Base-by-base conservation (phyloP, 2,329 filamentous ascomycete species). In the Byssoonygena ceratinophila region DNA sequence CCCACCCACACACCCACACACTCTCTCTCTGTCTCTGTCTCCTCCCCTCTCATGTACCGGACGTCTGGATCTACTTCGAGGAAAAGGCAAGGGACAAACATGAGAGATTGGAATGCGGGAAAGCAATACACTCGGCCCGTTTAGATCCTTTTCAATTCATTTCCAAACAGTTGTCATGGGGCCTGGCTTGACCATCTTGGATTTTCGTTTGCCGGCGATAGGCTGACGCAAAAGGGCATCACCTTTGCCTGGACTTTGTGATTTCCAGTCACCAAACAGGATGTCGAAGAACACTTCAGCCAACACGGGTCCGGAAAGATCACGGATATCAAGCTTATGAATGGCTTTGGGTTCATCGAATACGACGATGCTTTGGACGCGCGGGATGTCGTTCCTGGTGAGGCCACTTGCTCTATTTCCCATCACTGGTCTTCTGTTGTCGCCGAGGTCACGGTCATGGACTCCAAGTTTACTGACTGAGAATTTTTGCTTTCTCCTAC, bases 301-400 rank as follows among this genome's bases (percentile, higher is more conserved):
- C 88, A 83, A 66, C 89, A 96, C 82, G 92, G 91, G 68, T 91
- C 89, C 63, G 92, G 92, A 71, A 89, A 95, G 71, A 97, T 98
- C 69, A 92, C 86, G 61, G 92, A 98, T 76, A 91, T 98, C 76
- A 98, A 98, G 78, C 82, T 98, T 59, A 98, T 98, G 92, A 97
- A 95, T 69, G 92, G 92, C 66, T 98, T 98, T 68, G 92, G 92
- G 69, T 98, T 98, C 77, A 95, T 98, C 69, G 92, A 98, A 73
- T 98, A 97, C 74, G 94, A 96, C 73, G 92, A 97, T 75, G 83
- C 89, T 54, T 87, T 96, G 85, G 92, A 98, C 75, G 92, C 92
- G 61, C 86, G 91, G 68, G 92, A 98, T 74, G 90, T 98, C 59
- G 92, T 98, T 66, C 92, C 92, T 72, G 91, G 92, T 96, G 81